Base-by-base conservation (phyloP, 495 filamentous ascomycete genomes). In the Penicillium ochrochloron region DNA sequence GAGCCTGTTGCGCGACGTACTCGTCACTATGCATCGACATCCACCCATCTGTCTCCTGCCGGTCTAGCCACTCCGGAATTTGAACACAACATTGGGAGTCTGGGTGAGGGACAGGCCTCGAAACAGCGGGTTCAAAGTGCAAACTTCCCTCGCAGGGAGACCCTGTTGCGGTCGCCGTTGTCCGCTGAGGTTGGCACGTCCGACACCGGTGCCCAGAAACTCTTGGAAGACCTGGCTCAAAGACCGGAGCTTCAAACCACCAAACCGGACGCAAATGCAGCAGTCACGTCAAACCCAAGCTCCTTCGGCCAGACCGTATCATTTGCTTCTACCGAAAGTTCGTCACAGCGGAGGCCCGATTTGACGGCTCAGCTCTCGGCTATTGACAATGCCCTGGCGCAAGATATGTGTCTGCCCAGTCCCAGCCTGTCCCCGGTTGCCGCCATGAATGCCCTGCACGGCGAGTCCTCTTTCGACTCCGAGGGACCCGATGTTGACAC, bases 361-460 rank as follows among this genome's bases (percentile, higher is more conserved):
- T 65, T 69, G 10, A 35, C 66, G 2, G 70, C 77, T n/a, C 75
- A 75, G 39, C 62, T 76, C 9, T 73, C 75, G 6, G 74, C 70
- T 29, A 70, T 83, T 57, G 80, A 82, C 58, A 90, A 88, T 70
- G 87, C 88, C 2, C 86, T 87, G 33, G 86, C 87, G 29, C 91
- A 95, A 73, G 93, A 97, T 76, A 91, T 91, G 65, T 97, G 92
- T 73, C 81, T 99, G 55, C 96, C 96, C 35, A 98, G 95, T 71
- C 95, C 95, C 41, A 93, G 95, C 65, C 80, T 98, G 52, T 98
- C 96, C 21, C 95, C 95, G 2, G 94, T 96, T 39, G 89, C 93
- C 27, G 91, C 92, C 34, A 87, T 92, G 63, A 90, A 89, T 68
- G 77, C 88, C 4, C 65, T 84, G 53, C 77, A 82, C 60, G 73